These are phyloP conservation scores for Microcyclospora tardicrescens DNA, from an alignment of 2,329 filamentous ascomycete genomes.

Conservation along the genomic window DNA sequence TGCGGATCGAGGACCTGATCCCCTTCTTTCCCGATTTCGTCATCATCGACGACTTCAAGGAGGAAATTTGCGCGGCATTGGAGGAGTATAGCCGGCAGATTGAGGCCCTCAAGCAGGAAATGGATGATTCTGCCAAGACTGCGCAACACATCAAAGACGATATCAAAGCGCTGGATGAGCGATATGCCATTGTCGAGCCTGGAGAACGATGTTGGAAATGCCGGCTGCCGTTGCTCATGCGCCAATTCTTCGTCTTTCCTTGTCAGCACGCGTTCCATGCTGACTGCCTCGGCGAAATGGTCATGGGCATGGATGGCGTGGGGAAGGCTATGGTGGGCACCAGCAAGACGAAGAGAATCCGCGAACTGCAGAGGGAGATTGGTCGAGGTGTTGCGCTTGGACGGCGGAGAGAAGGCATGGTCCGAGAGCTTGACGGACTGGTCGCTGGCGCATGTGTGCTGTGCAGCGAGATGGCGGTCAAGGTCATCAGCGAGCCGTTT, in stretches of 20 bases:
- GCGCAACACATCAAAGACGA: conserved; percentile 84
- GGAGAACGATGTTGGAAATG: conserved; percentile 91
- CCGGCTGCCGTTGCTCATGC: conserved; percentile 67
- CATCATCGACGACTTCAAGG: conserved; percentile 97
- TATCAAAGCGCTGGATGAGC: conserved; percentile 69
- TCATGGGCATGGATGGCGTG: conserved; percentile 67
- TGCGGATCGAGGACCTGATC: conserved; percentile 92
- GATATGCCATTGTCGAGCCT: conserved; percentile 92
- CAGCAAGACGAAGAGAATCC: conserved; percentile 65
- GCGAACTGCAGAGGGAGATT: conserved; percentile 73
- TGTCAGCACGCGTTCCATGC: conserved; percentile 97
- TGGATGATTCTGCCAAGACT: conserved; percentile 86
- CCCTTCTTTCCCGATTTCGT: conserved; percentile 98
- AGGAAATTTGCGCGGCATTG: conserved; percentile 86
- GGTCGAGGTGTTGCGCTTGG: conserved; percentile 58
- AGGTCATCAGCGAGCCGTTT: conserved; percentile 87
- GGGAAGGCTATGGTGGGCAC: conserved; percentile 63
- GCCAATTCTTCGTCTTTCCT: conserved; percentile 96
- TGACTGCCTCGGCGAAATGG: conserved; percentile 77
- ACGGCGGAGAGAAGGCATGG: conserved; percentile 63
- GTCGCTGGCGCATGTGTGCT: conserved; percentile 85
- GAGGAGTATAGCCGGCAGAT: conserved; percentile 91
- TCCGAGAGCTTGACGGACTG: conserved; percentile 80
- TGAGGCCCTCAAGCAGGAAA: conserved; percentile 75
- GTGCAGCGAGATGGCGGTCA: conserved; percentile 90